Percentiles rank a stretch among this genome's conserved stretches.
Evolutionary conservation across 148 eudicot genomes (phyloP).

Genomic region (Fagopyrum homotropicum): DNA sequence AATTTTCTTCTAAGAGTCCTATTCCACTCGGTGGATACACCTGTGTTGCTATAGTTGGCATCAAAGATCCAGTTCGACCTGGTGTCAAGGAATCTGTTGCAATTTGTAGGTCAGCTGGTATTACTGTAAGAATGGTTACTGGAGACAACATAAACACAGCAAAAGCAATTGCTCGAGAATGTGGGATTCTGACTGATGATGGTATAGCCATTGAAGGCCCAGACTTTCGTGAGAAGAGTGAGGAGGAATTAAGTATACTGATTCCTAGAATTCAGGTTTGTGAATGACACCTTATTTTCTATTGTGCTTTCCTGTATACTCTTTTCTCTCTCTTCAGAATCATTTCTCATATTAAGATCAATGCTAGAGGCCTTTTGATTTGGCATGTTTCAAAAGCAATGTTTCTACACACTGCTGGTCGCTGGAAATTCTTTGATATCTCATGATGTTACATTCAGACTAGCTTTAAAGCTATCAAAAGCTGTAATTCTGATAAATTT

Average conservation of each 20-base stretch:
- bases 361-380: background rate
- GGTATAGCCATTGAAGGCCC: constrained; percentile 88
- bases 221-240: constrained; percentile 59
- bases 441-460: constrained; percentile 3
- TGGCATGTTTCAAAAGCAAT: background rate
- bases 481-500: background rate
- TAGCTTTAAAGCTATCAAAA: background rate
- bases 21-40: constrained; percentile 60
- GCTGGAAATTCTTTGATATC: background rate
- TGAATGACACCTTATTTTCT: constrained; percentile 1
- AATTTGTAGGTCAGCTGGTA: constrained; percentile 69
- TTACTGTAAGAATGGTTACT: constrained; percentile 72
- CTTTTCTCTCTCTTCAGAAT: background rate
- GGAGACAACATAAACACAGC: constrained; percentile 87
- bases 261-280: constrained; percentile 76
- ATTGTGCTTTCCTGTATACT: background rate
- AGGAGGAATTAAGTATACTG: constrained; percentile 50
- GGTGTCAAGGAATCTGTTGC: constrained; percentile 88
- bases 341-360: background rate
- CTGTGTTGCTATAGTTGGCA: constrained; percentile 69
- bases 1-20: constrained; percentile 31
- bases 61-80: constrained; percentile 83
- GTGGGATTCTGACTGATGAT: constrained; percentile 71
- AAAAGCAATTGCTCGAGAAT: constrained; percentile 83
- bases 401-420: background rate